Evolutionary conservation across 495 filamentous ascomycete species (phyloP).

Genomic region (Xylaria acuta): DNA sequence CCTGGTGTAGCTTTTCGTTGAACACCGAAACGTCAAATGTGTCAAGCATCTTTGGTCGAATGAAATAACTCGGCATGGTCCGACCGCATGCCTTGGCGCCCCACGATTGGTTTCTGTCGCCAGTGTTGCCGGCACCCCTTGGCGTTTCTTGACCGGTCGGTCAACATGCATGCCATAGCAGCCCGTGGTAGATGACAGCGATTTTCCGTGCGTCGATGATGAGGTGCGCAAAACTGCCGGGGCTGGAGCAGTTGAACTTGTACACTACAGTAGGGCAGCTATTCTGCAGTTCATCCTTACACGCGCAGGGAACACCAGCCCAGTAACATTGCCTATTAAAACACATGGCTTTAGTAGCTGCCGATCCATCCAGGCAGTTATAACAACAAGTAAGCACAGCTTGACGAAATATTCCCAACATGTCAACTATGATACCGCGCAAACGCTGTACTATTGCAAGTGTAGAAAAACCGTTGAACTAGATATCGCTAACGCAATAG

Average conservation of each 20-base stretch:
- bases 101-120: slow-evolving; percentile 3
- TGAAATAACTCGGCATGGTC: slow-evolving; percentile 18
- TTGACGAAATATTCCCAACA: slow-evolving; percentile 10
- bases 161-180: slow-evolving; percentile 17
- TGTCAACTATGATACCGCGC: background rate
- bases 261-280: background rate
- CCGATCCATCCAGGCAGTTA: slow-evolving; percentile 1
- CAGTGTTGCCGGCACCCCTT: slow-evolving; percentile 13
- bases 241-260: background rate
- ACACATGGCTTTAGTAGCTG: slow-evolving; percentile 23
- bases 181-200: background rate
- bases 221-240: slow-evolving; percentile 13
- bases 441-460: background rate
- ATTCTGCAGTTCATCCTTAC: background rate
- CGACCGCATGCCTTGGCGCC: slow-evolving; percentile 27
- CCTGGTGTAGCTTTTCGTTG: background rate
- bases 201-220: slow-evolving; percentile 5
- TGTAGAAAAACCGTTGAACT: background rate
- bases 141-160: slow-evolving; percentile 26
- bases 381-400: slow-evolving; percentile 11
- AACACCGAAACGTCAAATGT: slow-evolving; percentile 24
- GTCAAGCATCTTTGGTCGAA: slow-evolving; percentile 22
- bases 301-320: background rate
- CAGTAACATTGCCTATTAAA: background rate
- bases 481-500: background rate